These are phyloP conservation scores for Odontarrhena argentea DNA, from an alignment of 345 rosid species.

Conservation along the genomic window DNA sequence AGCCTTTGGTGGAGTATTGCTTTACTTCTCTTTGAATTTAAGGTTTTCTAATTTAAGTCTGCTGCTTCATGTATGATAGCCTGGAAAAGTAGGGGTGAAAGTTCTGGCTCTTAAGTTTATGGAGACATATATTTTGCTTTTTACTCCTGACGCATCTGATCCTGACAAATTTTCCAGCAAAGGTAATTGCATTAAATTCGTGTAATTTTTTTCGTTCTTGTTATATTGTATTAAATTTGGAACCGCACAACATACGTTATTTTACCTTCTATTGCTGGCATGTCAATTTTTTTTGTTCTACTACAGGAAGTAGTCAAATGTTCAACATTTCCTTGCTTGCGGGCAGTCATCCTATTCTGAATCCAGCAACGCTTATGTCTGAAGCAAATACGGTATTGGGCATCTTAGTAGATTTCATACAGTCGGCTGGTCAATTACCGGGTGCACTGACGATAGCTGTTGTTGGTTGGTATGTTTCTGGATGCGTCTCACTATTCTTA, in stretches of 20 bases:
- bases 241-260: conserved; percentile 6
- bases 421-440: conserved; percentile 59
- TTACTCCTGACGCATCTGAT: conserved; percentile 70
- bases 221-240: conserved; percentile 14
- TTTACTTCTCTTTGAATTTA: conserved; percentile 18
- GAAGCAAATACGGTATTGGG: conserved; percentile 67
- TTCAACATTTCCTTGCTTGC: conserved; percentile 77
- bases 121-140: conserved; percentile 78
- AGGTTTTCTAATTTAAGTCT: conserved; percentile 24
- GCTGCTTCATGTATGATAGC: conserved; percentile 54
- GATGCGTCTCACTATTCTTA: conserved; percentile 27
- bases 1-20: conserved; percentile 28
- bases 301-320: conserved; percentile 55
- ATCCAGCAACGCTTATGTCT: conserved; percentile 59
- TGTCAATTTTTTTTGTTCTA: conserved; percentile 29
- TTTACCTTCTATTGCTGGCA: conserved; percentile 24
- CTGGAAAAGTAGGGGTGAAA: conserved; percentile 69
- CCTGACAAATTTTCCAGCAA: conserved; percentile 51
- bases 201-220: neutral
- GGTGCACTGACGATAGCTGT: conserved; percentile 67
- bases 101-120: conserved; percentile 86
- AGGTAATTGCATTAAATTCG: conserved; percentile 56
- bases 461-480: conserved; percentile 80
- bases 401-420: conserved; percentile 63
- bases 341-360: conserved; percentile 72